Evolutionary conservation across 1,139 yeast genomes (phyloP).

Genomic region (Pichia sp.): DNA sequence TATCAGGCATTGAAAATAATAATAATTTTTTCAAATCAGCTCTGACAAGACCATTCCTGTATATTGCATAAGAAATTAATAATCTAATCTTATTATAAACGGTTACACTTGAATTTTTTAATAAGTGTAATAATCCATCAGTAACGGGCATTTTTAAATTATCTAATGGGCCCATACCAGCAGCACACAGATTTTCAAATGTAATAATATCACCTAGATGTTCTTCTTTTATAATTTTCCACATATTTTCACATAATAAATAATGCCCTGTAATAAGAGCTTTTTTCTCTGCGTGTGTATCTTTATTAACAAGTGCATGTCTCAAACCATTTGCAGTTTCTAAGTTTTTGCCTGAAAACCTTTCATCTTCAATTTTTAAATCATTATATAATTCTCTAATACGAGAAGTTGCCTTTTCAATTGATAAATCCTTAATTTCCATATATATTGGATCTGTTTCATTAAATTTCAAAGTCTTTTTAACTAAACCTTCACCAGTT

Average conservation of each 20-base stretch:
- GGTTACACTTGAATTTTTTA: slow-evolving; percentile 28
- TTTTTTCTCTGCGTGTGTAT: slow-evolving; percentile 20
- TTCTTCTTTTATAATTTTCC: slow-evolving; percentile 19
- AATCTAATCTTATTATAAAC: slow-evolving; percentile 57
- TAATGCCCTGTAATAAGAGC: slow-evolving; percentile 27
- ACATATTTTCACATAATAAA: slow-evolving; percentile 21
- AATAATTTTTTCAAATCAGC: slow-evolving; percentile 67
- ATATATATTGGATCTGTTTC: slow-evolving; percentile 22
- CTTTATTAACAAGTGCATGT: slow-evolving; percentile 26
- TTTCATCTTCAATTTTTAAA: slow-evolving; percentile 23
- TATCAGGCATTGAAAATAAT: slow-evolving; percentile 45
- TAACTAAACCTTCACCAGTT: slow-evolving; percentile 39
- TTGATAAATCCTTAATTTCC: slow-evolving; percentile 22
- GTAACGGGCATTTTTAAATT: slow-evolving; percentile 51
- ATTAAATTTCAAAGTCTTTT: slow-evolving; percentile 22
- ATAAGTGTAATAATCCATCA: slow-evolving; percentile 54
- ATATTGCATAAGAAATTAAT: slow-evolving; percentile 70
- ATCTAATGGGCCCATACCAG: slow-evolving; percentile 62
- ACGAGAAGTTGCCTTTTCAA: slow-evolving; percentile 10
- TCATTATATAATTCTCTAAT: slow-evolving; percentile 13
- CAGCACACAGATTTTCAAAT: slow-evolving; percentile 31
- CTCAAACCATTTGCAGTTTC: slow-evolving; percentile 25
- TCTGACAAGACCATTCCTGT: slow-evolving; percentile 78
- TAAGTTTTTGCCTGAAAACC: slow-evolving; percentile 18
- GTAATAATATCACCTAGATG: slow-evolving; percentile 34